Evolutionary conservation across 352 stramenopile species (phyloP), one percentile per base, ranked within the genome.

Genomic region (Pythium biforme): DNA sequence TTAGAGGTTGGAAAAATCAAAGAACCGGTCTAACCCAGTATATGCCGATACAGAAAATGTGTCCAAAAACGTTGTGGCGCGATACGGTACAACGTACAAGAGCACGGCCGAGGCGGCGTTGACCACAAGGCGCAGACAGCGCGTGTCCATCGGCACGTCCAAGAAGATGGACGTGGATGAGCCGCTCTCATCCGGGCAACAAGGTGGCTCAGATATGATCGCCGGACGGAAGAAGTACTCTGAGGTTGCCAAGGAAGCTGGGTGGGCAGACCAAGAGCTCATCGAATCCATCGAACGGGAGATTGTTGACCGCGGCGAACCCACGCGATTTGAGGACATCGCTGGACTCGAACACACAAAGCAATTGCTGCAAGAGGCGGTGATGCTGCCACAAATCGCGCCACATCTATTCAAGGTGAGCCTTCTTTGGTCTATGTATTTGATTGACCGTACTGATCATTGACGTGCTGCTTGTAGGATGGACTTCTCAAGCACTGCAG

Each of bases 281-380:
- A 92, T 95, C 51, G 83, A 94, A 71, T 81, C 79, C 53, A 94
- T 95, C 45, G 86, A 95, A 53, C 76, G 85, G n/a, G 86, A 95
- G 55, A 94, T 95, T 43, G 84, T 95, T 3, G 82, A 95, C 59
- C 79, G 78, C 0, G 79, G 75, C 2, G 69, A 86, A 11, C 87
- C 77, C 11, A 79, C 89, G 65, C 83, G 76, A 23, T 95, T 93
- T 45, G 79, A 88, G 9, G 69, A 89, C 33, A 92, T 94, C 51
- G 86, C 86, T 22, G 82, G 84, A 0, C 77, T 92, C 12, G 72
- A 90, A n/a, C 77, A 93, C 55, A 92, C 79, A 0, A 95, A 95
- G 57, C 79, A 92, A 31, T 51, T 95, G 10, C 60, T 95, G 2
- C 86, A 93, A 55, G 86, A 95, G 61, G 88, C 86, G 1, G 84